phyloP scores from a whole-genome alignment of 2,329 filamentous ascomycete genomes.

The Hypoxylon sp. region DNA sequence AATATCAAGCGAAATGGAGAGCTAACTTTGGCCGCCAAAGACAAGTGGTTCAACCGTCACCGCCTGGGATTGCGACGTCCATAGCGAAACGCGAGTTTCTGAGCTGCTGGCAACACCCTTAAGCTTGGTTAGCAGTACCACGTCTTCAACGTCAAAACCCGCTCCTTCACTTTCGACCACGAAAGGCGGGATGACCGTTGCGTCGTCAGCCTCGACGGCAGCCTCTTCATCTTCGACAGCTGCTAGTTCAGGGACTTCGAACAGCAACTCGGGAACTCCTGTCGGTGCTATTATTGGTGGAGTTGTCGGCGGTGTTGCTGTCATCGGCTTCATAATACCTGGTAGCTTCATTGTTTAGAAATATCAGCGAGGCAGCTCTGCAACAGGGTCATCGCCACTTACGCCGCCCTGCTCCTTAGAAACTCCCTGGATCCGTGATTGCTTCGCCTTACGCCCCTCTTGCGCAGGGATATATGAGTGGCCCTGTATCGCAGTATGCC shows the following conservation, averaged over 20 bases:
- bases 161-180: conserved; percentile 6
- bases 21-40: conserved; percentile 18
- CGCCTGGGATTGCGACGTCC: conserved; percentile 37
- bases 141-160: conserved; percentile 6
- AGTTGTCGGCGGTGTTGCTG: conserved; percentile 37
- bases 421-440: conserved; percentile 19
- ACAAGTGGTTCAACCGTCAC: conserved; percentile 29
- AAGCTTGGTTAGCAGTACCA: conserved; percentile 15
- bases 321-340: conserved; percentile 26
- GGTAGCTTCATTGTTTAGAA: conserved; percentile 33
- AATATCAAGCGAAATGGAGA: background rate
- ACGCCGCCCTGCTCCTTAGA: conserved; percentile 22
- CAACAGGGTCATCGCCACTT: conserved; percentile 7
- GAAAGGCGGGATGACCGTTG: background rate
- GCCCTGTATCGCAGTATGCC: conserved; percentile 1
- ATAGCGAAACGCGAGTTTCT: conserved; percentile 23
- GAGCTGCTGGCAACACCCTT: conserved; percentile 33
- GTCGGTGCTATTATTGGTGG: conserved; percentile 36
- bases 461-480: conserved; percentile 2
- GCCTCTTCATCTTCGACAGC: background rate
- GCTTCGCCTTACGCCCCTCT: conserved; percentile 5
- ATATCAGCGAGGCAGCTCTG: conserved; percentile 4
- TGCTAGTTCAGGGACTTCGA: conserved; percentile 4
- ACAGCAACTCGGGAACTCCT: conserved; percentile 10
- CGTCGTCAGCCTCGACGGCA: conserved; percentile 12